A percentile compares a stretch with the other conserved stretches of the same genome.
Evolutionary conservation across 1,139 yeast species (phyloP).

Genomic region (Geotrichum candidum): DNA sequence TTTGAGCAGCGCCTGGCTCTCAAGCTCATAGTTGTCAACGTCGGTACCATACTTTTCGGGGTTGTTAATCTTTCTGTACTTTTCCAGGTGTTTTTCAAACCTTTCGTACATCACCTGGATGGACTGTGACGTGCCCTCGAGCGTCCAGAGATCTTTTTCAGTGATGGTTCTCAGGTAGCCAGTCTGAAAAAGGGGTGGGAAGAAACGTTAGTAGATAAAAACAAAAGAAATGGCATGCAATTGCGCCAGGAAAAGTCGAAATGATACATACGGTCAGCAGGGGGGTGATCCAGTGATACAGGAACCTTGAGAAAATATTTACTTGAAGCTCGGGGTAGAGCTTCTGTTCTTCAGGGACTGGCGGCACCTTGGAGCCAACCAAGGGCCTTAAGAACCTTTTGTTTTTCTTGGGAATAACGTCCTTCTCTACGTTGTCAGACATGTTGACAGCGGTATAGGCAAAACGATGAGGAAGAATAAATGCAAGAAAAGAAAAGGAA

Average conservation of each 20-base stretch:
- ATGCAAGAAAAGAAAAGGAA: neutral
- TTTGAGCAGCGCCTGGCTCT: conserved; percentile 36
- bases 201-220: neutral
- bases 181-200: conserved; percentile 21
- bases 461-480: neutral
- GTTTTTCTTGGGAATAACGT: neutral
- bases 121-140: conserved; percentile 49
- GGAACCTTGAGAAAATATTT: conserved; percentile 26
- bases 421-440: neutral
- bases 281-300: conserved; percentile 58
- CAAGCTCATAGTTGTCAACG: conserved; percentile 24
- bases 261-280: conserved; percentile 40
- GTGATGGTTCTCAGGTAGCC: conserved; percentile 67
- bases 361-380: conserved; percentile 30
- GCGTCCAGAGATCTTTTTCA: conserved; percentile 53
- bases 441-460: neutral
- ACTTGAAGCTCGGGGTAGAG: conserved; percentile 30
- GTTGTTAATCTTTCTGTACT: conserved; percentile 28
- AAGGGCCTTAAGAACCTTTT: conserved; percentile 24
- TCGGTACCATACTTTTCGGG: conserved; percentile 31
- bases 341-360: conserved; percentile 27
- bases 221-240: neutral
- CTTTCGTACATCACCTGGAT: conserved; percentile 39
- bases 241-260: neutral
- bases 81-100: conserved; percentile 39